Base-by-base conservation (phyloP, 176 grass and related monocot species). In the Dendrocalamus sinicus region DNA sequence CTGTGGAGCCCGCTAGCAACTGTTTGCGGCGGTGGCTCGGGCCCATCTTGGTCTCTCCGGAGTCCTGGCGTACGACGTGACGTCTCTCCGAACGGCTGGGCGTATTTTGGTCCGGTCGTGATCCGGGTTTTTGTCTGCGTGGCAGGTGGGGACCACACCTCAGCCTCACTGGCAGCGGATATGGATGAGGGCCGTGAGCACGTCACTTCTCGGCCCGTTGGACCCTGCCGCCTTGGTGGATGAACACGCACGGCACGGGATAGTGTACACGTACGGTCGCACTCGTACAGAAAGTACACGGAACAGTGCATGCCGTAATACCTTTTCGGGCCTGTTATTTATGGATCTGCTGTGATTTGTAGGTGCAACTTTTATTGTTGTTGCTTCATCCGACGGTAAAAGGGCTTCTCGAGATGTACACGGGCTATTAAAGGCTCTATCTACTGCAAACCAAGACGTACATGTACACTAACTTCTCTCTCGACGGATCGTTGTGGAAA, bases 1-100 rank as follows among this genome's bases (percentile, higher is more conserved):
- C 52, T 7, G 16, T 54, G 0, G 19, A 28, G 19, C 51, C 80
- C 13, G 22, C 35, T 53, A 7, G n/a, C 37, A 30, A 72, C 80
- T 60, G 80, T 15, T 15, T 26, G 30, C 65, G 13, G 48, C 30
- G 8, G 79, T 81, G 45, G 28, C 77, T 48, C 60, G 23, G 51
- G 6, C 30, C 19, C 32, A 7, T 8, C 8, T 4, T 2, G 63
- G 63, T 22, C 19, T 48, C 45, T 11, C 4, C 15, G 13, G 60
- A 46, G 23, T 58, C 23, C 12, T 6, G 3, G 64, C 70, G 3
- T 1, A 45, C 43, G 43, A 45, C 43, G 75, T 52, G 84, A 86
- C 75, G 65, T 39, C 84, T 80, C 84, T 72, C 84, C 84, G 63
- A 86, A 50, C 75, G 26, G 39, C 3, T 4, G 45, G 71, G 41